Percentiles rank a stretch among this genome's conserved stretches.
phyloP scores from a whole-genome alignment of 495 filamentous ascomycete species.

The Sporormia fimetaria region DNA sequence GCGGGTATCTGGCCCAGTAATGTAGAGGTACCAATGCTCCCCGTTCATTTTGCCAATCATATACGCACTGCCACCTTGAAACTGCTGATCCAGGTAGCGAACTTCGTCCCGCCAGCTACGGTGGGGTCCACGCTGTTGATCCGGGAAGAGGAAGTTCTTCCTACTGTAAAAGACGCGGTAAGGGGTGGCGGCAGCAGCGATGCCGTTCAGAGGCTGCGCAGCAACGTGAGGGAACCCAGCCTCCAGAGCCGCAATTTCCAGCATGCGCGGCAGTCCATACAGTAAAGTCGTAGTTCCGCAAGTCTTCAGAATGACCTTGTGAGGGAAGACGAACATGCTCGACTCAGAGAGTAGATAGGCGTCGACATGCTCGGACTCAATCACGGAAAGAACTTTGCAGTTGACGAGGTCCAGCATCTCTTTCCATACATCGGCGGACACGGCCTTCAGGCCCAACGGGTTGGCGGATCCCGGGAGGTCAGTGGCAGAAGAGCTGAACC shows the following conservation, averaged over 20 bases:
- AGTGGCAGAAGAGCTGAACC: conserved; percentile 77
- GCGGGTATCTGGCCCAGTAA: conserved; percentile 71
- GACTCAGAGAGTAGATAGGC: conserved; percentile 97
- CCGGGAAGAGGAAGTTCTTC: conserved; percentile 95
- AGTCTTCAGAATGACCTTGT: conserved; percentile 98
- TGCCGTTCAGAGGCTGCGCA: conserved; percentile 42
- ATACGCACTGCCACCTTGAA: conserved; percentile 89
- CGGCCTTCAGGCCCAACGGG: conserved; percentile 74
- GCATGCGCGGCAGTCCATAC: conserved; percentile 72
- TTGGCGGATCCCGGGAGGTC: conserved; percentile 58
- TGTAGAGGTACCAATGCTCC: conserved; percentile 97
- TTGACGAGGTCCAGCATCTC: conserved; percentile 95
- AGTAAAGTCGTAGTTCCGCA: conserved; percentile 95
- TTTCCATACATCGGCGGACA: conserved; percentile 78
- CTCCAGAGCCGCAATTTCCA: conserved; percentile 77
- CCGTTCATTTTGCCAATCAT: conserved; percentile 99
- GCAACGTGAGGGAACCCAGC: conserved; percentile 71
- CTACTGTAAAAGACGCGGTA: conserved; percentile 98
- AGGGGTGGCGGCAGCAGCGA: conserved; percentile 64
- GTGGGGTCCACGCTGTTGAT: conserved; percentile 88
- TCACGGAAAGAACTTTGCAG: conserved; percentile 92
- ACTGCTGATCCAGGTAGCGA: conserved; percentile 75
- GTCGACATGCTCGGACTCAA: conserved; percentile 91
- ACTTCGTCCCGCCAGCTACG: conserved; percentile 97
- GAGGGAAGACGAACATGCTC: conserved; percentile 98